Evolutionary conservation across 371 early-diverging fungal genomes (phyloP).

Genomic region (Apophysomyces trapeziformis): DNA sequence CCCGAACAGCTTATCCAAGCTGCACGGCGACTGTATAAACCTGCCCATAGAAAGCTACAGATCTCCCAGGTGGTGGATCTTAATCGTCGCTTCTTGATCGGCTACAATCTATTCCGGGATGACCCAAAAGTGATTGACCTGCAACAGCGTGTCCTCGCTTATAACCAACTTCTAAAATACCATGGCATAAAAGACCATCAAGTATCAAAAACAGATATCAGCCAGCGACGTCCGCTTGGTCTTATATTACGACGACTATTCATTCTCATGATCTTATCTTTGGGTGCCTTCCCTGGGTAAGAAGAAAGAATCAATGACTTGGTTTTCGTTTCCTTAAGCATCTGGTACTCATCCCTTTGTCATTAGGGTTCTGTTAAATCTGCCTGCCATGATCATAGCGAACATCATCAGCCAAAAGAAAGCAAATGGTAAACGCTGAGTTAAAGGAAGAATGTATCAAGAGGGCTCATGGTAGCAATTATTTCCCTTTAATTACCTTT

Average conservation of each 20-base stretch:
- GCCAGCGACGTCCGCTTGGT: constrained; percentile 58
- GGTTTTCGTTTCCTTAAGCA: neutral
- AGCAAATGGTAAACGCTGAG: constrained; percentile 54
- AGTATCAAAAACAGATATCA: constrained; percentile 79
- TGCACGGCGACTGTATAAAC: constrained; percentile 86
- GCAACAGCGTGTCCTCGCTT: constrained; percentile 71
- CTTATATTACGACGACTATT: constrained; percentile 65
- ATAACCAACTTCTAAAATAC: constrained; percentile 82
- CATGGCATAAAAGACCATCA: constrained; percentile 95
- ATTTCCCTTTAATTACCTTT: neutral
- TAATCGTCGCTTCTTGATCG: constrained; percentile 85
- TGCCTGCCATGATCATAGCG: constrained; percentile 77
- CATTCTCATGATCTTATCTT: constrained; percentile 65
- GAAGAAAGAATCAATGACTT: constrained; percentile 2
- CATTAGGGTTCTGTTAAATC: constrained; percentile 66
- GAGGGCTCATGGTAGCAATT: neutral
- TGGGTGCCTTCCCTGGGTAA: constrained; percentile 82
- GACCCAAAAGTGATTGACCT: constrained; percentile 76
- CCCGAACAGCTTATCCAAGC: constrained; percentile 81
- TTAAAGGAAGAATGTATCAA: neutral
- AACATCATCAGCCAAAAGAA: constrained; percentile 73
- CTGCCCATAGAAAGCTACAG: constrained; percentile 76
- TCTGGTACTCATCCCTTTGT: constrained; percentile 5
- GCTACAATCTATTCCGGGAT: constrained; percentile 75
- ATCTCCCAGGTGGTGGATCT: constrained; percentile 82